These are phyloP conservation scores for Phytopythium vexans DNA, from an alignment of 352 stramenopile species.

Conservation along the genomic window DNA sequence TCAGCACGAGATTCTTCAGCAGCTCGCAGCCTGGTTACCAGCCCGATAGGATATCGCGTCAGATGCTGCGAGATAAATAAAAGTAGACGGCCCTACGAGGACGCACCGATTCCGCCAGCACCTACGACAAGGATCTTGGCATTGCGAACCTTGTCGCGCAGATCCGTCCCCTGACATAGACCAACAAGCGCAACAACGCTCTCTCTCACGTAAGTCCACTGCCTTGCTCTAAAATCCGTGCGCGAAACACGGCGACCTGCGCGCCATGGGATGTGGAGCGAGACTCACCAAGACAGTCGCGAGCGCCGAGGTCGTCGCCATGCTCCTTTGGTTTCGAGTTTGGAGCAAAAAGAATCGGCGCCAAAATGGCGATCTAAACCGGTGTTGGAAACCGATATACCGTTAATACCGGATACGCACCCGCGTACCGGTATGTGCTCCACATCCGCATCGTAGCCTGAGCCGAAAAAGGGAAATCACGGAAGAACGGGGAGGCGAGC, in stretches of 20 bases:
- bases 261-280: no score
- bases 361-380: not conserved
- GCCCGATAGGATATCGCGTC: not conserved
- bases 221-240: no score
- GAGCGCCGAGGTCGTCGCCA: constrained; percentile 21
- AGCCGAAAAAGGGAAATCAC: constrained; percentile 1
- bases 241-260: not conserved
- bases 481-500: not conserved
- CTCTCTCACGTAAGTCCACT: no score
- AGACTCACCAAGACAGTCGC: constrained; percentile 49
- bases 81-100: not conserved
- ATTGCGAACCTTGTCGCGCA: constrained; percentile 67
- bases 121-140: constrained; percentile 96
- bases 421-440: not conserved
- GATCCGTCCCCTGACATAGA: constrained; percentile 38
- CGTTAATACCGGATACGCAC: not conserved
- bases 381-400: not conserved
- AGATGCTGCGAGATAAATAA: constrained; percentile 1
- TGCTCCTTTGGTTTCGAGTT: constrained; percentile 7
- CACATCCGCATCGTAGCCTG: not conserved
- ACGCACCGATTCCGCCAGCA: constrained; percentile 95
- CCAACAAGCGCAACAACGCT: not conserved
- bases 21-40: constrained; percentile 91
- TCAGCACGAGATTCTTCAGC: constrained; percentile 99
- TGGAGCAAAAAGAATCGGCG: not conserved